Evolutionary conservation across 805 yeast genomes (phyloP).

Genomic region (Candida michaelii): DNA sequence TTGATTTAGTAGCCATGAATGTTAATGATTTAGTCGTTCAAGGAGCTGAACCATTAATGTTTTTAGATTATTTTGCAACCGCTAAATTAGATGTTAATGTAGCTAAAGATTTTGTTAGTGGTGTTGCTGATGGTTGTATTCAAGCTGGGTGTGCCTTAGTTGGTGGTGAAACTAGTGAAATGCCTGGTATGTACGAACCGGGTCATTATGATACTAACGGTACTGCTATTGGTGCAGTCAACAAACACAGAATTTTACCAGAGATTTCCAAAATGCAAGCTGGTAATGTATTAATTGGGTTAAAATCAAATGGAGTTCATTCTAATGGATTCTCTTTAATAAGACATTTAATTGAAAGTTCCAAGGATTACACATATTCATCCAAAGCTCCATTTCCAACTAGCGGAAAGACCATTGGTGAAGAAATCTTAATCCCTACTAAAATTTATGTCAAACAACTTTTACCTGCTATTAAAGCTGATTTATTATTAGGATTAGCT

Average conservation of each 20-base stretch:
- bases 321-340: constrained; percentile 96
- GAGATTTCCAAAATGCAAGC: constrained; percentile 59
- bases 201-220: constrained; percentile 98
- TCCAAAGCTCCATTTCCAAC: constrained; percentile 84
- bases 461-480: constrained; percentile 68
- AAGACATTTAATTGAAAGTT: constrained; percentile 82
- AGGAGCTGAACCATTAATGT: constrained; percentile 97
- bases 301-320: constrained; percentile 90
- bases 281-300: constrained; percentile 84
- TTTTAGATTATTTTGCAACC: constrained; percentile 94
- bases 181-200: constrained; percentile 97
- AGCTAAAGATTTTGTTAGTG: constrained; percentile 86
- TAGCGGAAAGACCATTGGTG: constrained; percentile 68
- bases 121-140: constrained; percentile 96
- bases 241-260: constrained; percentile 74
- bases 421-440: constrained; percentile 85
- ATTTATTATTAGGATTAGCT: constrained; percentile 80
- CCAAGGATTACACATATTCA: constrained; percentile 68
- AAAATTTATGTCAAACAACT: constrained; percentile 92
- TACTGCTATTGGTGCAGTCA: constrained; percentile 96
- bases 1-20: constrained; percentile 98
- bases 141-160: constrained; percentile 95
- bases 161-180: constrained; percentile 98
- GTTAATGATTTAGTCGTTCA: constrained; percentile 97
- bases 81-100: constrained; percentile 82